Evolutionary conservation across 805 yeast genomes (phyloP), one percentile per base, ranked within the genome.

Genomic region (Pichia occidentalis): DNA sequence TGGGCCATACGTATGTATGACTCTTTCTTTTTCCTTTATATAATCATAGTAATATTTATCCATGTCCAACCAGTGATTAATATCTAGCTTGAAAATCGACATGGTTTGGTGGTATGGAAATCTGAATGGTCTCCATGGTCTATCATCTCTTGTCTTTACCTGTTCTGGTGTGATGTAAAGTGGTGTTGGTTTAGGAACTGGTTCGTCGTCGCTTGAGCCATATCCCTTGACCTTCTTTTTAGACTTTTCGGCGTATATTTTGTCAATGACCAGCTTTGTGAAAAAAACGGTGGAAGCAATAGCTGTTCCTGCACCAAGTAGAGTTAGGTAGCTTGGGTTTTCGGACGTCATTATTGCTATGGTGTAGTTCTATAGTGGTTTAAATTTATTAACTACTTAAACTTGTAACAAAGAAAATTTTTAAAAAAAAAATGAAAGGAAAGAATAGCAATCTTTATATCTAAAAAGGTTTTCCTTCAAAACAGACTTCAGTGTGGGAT

Each of bases 51-150:
- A 80, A 58, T 77, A 80, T 55, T 78, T 80, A 56, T 80, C 87
- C 86, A 80, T 80, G 50, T 80, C 86, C 46, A 80, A 59, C 87
- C 87, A 80, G 59, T 80, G 82, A 56, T 80, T 79, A 25, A 77
- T 64, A 52, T 80, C 84, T n/a, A 80, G 65, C 53, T 75, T 77
- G 63, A 70, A 80, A 34, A 80, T 78, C 12, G 81, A 71, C 87
- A 80, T 80, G 2, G 86, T 80, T 57, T 80, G 87, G 56, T 80
- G 85, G 52, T 80, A 80, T 21, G 87, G 87, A 79, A 83, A 77
- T 51, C 87, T 64, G 60, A 80, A 80, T 7, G 86, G 86, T 59
- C 87, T 66, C 87, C 87, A 80, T 10, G 87, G 86, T 53, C 87
- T 65, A 49, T 78, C 87, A 48, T 80, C 85, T 51, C 78, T 77